phyloP scores from a whole-genome alignment of 179 eudicot species.

The Vitellaria paradoxa region DNA sequence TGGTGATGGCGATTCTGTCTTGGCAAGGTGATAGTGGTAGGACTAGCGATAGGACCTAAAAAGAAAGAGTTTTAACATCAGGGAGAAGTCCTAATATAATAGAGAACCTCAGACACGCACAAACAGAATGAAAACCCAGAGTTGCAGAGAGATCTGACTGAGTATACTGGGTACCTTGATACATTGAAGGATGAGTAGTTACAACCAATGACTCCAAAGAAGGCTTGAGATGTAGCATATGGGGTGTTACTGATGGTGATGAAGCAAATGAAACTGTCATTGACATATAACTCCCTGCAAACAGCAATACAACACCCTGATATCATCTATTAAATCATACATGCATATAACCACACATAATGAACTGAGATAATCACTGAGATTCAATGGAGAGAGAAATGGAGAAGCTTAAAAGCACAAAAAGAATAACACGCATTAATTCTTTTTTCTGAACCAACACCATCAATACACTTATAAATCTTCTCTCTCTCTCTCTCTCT shows the following conservation, averaged over 20 bases:
- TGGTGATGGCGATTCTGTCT: slow-evolving; percentile 37
- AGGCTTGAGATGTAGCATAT: slow-evolving; percentile 27
- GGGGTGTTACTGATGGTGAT: slow-evolving; percentile 18
- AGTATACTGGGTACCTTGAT: slow-evolving; percentile 44
- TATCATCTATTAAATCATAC: background rate
- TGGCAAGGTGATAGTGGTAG: slow-evolving; percentile 30
- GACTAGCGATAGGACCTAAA: slow-evolving; percentile 46
- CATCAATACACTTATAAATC: too few species aligned
- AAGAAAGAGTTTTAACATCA: slow-evolving; percentile 4
- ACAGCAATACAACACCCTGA: background rate
- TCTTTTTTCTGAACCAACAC: too few species aligned
- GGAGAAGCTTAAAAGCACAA: background rate
- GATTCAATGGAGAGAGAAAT: background rate
- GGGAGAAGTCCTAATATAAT: background rate
- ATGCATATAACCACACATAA: background rate
- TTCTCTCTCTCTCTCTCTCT: too few species aligned
- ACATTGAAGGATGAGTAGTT: slow-evolving; percentile 54
- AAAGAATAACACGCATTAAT: background rate
- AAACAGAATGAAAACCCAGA: slow-evolving; percentile 13
- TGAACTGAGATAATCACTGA: background rate
- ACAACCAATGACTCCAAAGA: slow-evolving; percentile 35
- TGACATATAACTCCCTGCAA: slow-evolving; percentile 37
- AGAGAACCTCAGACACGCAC: background rate
- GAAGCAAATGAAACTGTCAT: slow-evolving; percentile 30
- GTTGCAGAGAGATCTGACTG: background rate